phyloP scores from a whole-genome alignment of 2,329 filamentous ascomycete species.

The Ceratocystiopsis minuta region DNA sequence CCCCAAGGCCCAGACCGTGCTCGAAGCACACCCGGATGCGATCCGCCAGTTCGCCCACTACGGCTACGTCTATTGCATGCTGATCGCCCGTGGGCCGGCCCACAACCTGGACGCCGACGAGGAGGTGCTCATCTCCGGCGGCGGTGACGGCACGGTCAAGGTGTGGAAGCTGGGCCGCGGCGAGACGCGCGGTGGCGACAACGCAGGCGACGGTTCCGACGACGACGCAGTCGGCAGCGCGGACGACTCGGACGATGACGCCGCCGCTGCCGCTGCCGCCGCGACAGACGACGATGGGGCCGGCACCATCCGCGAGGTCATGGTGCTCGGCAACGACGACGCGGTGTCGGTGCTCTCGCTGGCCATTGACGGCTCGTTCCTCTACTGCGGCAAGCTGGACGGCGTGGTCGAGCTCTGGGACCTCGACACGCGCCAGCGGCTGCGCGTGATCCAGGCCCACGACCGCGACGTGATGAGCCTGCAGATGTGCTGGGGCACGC shows the following conservation, averaged over 20 bases:
- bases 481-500: slow-evolving; percentile 65
- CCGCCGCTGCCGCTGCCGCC: slow-evolving; percentile 26
- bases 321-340: slow-evolving; percentile 42
- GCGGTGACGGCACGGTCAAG: slow-evolving; percentile 86
- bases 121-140: slow-evolving; percentile 76
- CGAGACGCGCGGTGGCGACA: slow-evolving; percentile 9
- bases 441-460: slow-evolving; percentile 70
- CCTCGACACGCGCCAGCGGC: slow-evolving; percentile 76
- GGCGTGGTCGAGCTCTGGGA: slow-evolving; percentile 95
- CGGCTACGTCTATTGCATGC: slow-evolving; percentile 94
- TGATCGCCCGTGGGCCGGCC: slow-evolving; percentile 54
- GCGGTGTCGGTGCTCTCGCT: slow-evolving; percentile 55
- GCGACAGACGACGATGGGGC: slow-evolving; percentile 32
- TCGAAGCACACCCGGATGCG: slow-evolving; percentile 68
- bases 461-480: slow-evolving; percentile 71
- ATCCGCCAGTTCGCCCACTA: slow-evolving; percentile 83
- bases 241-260: slow-evolving; percentile 20
- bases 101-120: slow-evolving; percentile 51
- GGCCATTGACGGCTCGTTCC: slow-evolving; percentile 72
- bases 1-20: slow-evolving; percentile 33
- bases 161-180: slow-evolving; percentile 52
- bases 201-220: slow-evolving; percentile 27
- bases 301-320: slow-evolving; percentile 51
- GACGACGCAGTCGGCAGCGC: slow-evolving; percentile 43
- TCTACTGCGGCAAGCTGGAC: slow-evolving; percentile 77